Conservation (phyloP, 176 grass and related monocot species). For the Musa itinerans region DNA sequence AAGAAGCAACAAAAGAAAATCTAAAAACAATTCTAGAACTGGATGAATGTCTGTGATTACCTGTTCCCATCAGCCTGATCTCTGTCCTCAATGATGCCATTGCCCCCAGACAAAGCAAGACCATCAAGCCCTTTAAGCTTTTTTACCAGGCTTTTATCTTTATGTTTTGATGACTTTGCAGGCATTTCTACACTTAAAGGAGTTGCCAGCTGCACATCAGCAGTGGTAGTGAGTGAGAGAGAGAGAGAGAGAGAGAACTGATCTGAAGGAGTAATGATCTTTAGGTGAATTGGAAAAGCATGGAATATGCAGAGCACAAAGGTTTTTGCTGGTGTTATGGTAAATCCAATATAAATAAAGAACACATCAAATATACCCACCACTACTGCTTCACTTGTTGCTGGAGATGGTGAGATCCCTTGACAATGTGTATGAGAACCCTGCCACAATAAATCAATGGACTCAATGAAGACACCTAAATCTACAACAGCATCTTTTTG, state of each 20-base stretch:
- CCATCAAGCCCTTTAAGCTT: conserved; percentile 49
- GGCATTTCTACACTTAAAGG: conserved; percentile 49
- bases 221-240: background rate
- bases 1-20: background rate
- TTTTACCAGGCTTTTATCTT: conserved; percentile 37
- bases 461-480: background rate
- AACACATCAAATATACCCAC: background rate
- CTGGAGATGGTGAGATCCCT: conserved; percentile 10
- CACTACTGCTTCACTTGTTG: conserved; percentile 6
- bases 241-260: too few relatives aligned
- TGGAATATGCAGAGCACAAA: background rate
- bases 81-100: conserved; percentile 45
- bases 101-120: conserved; percentile 33
- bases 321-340: background rate
- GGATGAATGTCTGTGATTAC: conserved; percentile 24
- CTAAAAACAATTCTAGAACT: background rate
- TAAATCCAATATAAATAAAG: background rate
- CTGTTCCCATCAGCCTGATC: background rate
- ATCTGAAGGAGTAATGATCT: too few relatives aligned
- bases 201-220: conserved; percentile 41
- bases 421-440: conserved; percentile 6
- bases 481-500: background rate
- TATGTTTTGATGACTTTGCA: conserved; percentile 49
- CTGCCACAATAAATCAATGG: background rate
- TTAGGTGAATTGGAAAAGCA: too few relatives aligned